Base-by-base conservation (phyloP, 805 yeast genomes). In the Phaffomyces thermotolerans region DNA sequence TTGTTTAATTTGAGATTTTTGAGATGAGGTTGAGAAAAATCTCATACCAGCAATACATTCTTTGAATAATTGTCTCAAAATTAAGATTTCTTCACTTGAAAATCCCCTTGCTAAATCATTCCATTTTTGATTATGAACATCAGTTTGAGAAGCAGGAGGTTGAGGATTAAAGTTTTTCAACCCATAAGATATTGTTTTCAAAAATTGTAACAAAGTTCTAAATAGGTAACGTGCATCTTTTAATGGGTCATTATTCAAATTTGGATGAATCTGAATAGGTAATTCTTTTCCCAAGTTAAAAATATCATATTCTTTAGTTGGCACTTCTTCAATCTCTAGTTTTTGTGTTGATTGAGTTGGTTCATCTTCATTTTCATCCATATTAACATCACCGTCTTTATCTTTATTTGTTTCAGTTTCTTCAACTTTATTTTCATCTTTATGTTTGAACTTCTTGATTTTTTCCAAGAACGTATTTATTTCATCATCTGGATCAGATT, bases 161-260 rank as follows among this genome's bases (percentile, higher is more conserved):
- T 91, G 84, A 1, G 96, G 95, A 57, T 90, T 91, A 59, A 95
- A 89, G 41, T 81, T 80, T 58, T 88, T 89, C 51, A 95, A 69
- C 4, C 95, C 96, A 62, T 82, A 86, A 55, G 91, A 84, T 36
- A 89, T 84, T 0, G 96, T 86, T 59, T 90, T 88, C 56, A 93
- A 68, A 58, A 93, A 93, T 5, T 90, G 84, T 82, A 93, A 78
- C 42, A 95, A 67, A 5, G 95, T 89, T 51, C 91, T 78, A 74
- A 89, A 88, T 27, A 93, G 66, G 54, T 85, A 86, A 36, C 95
- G 76, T 1, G 96, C 91, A 59, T 90, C 96, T 54, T 88, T 88
- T 42, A 87, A 67, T 13, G 90, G 86, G 50, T 85, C 91, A 18
- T 71, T 67, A 10, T 46, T 31, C 63, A 66, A 1, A 73, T 58